These are phyloP conservation scores for Logfia minima DNA, from an alignment of 129 eudicot genomes.

Conservation along the genomic window DNA sequence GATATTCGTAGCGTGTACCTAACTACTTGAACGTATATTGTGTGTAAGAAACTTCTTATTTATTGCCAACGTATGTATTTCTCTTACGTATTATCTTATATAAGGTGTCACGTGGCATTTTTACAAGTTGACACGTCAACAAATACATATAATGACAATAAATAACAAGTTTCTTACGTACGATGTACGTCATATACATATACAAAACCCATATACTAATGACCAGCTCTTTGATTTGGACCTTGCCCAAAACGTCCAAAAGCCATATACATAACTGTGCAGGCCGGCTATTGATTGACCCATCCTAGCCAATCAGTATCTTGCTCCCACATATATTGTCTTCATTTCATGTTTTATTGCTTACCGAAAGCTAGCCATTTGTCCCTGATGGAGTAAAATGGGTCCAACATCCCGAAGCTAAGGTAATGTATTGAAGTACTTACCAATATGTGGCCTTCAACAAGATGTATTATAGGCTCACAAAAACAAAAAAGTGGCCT, in stretches of 20 bases:
- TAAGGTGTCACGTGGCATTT: too few relatives aligned
- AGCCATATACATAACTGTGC: neutral
- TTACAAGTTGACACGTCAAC: too few relatives aligned
- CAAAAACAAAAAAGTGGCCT: constrained; percentile 1
- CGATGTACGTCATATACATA: neutral
- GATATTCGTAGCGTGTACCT: too few relatives aligned
- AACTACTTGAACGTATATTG: too few relatives aligned
- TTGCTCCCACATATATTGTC: neutral
- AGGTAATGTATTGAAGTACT: neutral
- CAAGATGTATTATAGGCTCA: constrained; percentile 20
- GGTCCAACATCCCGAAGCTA: neutral
- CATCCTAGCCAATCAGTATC: neutral
- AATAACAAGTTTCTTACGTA: too few relatives aligned
- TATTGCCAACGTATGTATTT: too few relatives aligned
- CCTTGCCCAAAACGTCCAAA: constrained; percentile 1
- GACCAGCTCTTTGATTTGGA: neutral
- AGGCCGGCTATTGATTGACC: constrained; percentile 8
- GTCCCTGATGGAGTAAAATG: too few relatives aligned
- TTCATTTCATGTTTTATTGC: neutral
- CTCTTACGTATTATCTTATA: too few relatives aligned
- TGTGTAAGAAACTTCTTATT: too few relatives aligned
- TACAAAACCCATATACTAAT: too few relatives aligned
- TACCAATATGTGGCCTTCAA: constrained; percentile 9
- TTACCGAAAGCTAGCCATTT: neutral
- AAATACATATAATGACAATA: too few relatives aligned